These are phyloP conservation scores for Tricholoma saponaceum DNA, from an alignment of 768 basidiomycete genomes.

Conservation along the genomic window DNA sequence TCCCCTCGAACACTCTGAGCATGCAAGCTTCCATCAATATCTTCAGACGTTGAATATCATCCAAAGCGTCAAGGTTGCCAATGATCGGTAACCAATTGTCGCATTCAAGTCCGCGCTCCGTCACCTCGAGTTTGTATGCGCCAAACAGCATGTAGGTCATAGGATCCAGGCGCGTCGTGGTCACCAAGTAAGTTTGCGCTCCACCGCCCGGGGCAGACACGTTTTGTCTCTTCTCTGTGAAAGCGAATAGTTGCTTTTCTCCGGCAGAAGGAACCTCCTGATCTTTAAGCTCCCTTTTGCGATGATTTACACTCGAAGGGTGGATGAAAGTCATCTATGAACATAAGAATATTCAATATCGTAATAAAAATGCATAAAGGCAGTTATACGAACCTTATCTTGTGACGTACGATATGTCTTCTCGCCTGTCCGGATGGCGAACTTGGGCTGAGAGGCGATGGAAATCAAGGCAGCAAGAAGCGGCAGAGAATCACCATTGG, in stretches of 20 bases:
- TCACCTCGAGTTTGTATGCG: constrained; percentile 70
- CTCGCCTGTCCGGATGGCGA: constrained; percentile 72
- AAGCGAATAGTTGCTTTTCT: constrained; percentile 79
- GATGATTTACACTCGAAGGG: constrained; percentile 81
- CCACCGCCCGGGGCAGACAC: constrained; percentile 41
- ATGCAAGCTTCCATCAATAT: constrained; percentile 76
- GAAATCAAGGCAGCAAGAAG: constrained; percentile 81
- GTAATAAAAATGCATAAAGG: background rate
- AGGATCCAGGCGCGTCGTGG: constrained; percentile 82
- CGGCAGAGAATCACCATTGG: constrained; percentile 69
- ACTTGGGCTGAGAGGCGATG: constrained; percentile 86
- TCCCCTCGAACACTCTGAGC: constrained; percentile 88
- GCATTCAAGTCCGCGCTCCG: constrained; percentile 73
- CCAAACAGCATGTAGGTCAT: constrained; percentile 91
- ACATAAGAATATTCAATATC: constrained; percentile 8
- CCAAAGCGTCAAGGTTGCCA: constrained; percentile 68
- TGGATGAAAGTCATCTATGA: constrained; percentile 73
- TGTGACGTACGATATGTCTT: constrained; percentile 67
- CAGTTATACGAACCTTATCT: constrained; percentile 63
- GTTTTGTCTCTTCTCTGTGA: constrained; percentile 80
- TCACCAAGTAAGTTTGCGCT: constrained; percentile 68
- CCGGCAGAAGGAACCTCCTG: constrained; percentile 22
- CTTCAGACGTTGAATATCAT: constrained; percentile 82
- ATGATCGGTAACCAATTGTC: constrained; percentile 89
- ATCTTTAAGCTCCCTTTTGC: constrained; percentile 42